Conservation (phyloP, 176 grass and related monocot genomes). For the Musa itinerans region DNA sequence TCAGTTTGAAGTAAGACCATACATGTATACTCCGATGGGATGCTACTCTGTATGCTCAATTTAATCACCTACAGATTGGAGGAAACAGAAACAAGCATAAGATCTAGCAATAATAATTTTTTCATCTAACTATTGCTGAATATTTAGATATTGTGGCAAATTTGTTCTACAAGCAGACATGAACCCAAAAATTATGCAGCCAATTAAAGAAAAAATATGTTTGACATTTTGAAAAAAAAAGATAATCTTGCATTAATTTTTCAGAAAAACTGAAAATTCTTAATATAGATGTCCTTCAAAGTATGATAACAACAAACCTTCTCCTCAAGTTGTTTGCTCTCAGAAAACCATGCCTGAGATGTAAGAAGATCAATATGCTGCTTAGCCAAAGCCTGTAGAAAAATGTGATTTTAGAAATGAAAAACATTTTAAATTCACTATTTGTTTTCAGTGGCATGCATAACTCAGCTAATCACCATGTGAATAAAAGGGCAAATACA, state of each 20-base stretch:
- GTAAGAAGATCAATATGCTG: conserved; percentile 69
- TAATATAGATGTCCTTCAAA: background rate
- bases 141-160: background rate
- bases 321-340: conserved; percentile 62
- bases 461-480: no score
- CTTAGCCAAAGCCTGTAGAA: conserved; percentile 50
- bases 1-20: conserved; percentile 45
- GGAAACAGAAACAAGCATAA: background rate
- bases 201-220: no score
- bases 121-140: conserved; percentile 6
- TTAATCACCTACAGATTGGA: conserved; percentile 44
- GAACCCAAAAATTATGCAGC: no score
- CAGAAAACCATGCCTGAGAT: conserved; percentile 67
- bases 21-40: conserved; percentile 73
- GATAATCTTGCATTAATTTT: no score
- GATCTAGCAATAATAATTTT: background rate
- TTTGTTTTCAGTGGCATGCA: no score
- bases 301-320: conserved; percentile 30
- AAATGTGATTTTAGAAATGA: background rate
- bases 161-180: background rate
- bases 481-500: no score
- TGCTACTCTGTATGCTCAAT: conserved; percentile 56
- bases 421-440: background rate
- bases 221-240: no score
- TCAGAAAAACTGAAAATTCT: no score